A percentile compares a stretch with the other conserved stretches of the same genome.
Evolutionary conservation across 305 asterid genomes (phyloP).

Genomic region (Salvia sclarea): DNA sequence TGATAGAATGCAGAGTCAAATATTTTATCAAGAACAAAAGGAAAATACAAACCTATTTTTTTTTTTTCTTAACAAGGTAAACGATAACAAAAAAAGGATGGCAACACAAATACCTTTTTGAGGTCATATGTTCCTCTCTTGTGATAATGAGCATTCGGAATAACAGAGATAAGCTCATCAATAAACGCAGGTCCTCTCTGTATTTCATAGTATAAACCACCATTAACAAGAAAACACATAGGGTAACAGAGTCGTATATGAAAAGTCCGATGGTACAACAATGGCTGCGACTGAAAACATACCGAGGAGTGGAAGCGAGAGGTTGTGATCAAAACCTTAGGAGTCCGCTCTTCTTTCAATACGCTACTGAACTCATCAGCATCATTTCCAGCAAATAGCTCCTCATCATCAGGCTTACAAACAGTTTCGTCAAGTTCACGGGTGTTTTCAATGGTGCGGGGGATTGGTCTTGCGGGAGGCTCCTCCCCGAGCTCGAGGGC

Average conservation of each 20-base stretch:
- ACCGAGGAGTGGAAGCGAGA: conserved; percentile 87
- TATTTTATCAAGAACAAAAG: conserved; percentile 1
- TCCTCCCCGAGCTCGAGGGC: conserved; percentile 95
- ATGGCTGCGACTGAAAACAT: conserved; percentile 28
- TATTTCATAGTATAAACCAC: conserved; percentile 28
- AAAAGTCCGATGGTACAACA: background rate
- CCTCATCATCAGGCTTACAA: conserved; percentile 91
- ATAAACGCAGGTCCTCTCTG: conserved; percentile 95
- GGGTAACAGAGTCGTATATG: background rate
- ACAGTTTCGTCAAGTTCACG: conserved; percentile 87
- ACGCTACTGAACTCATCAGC: conserved; percentile 84
- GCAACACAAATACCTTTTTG: conserved; percentile 55
- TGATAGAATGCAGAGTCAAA: conserved; percentile 36
- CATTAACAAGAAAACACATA: conserved; percentile 16
- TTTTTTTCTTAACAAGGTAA: conserved; percentile 4
- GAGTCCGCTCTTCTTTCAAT: conserved; percentile 54
- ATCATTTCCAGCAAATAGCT: conserved; percentile 81
- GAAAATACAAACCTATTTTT: background rate
- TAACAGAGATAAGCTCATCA: conserved; percentile 64
- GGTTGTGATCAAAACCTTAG: conserved; percentile 84
- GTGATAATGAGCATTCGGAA: conserved; percentile 79
- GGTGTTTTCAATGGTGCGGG: conserved; percentile 92
- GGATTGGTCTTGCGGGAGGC: conserved; percentile 64
- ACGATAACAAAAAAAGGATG: background rate
- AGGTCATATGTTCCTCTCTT: conserved; percentile 94